phyloP scores from a whole-genome alignment of 2,329 filamentous ascomycete genomes.

The Ophiostoma himal-ulmi region DNA sequence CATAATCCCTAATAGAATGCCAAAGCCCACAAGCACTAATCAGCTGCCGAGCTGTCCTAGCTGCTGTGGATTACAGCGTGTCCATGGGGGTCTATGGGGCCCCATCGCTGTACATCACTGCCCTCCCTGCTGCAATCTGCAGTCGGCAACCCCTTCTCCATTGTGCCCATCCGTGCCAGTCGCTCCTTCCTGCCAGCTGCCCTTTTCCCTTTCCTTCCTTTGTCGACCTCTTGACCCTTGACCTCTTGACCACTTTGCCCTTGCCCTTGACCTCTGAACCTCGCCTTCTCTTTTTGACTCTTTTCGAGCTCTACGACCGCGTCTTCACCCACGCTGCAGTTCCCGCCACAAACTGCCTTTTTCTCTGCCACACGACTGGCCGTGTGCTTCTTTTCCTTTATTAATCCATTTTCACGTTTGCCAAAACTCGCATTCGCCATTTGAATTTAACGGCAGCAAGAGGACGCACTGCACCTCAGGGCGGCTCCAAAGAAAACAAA shows the following conservation, averaged over 20 bases:
- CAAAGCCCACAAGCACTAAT: background rate
- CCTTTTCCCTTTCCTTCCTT: background rate
- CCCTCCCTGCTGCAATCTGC: constrained; percentile 6
- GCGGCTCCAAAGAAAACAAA: constrained; percentile 1
- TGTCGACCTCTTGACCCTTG: background rate
- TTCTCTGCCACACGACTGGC: background rate
- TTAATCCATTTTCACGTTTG: background rate
- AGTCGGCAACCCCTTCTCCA: background rate
- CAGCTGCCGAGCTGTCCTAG: constrained; percentile 5
- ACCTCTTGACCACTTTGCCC: background rate
- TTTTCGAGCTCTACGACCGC: background rate
- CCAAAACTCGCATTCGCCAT: background rate
- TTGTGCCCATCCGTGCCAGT: background rate
- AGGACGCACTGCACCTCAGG: no score
- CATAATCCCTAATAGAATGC: background rate
- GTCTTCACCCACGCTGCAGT: constrained; percentile 5
- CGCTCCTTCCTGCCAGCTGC: background rate
- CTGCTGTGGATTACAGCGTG: background rate
- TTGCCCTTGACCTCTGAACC: no score
- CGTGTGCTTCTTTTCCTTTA: background rate
- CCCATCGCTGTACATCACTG: background rate
- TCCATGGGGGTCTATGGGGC: background rate
- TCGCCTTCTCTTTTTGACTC: background rate
- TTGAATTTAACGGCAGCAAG: background rate
- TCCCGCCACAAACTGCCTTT: background rate